Evolutionary conservation across 805 yeast genomes (phyloP), one percentile per base, ranked within the genome.

Genomic region (Pichia californica): DNA sequence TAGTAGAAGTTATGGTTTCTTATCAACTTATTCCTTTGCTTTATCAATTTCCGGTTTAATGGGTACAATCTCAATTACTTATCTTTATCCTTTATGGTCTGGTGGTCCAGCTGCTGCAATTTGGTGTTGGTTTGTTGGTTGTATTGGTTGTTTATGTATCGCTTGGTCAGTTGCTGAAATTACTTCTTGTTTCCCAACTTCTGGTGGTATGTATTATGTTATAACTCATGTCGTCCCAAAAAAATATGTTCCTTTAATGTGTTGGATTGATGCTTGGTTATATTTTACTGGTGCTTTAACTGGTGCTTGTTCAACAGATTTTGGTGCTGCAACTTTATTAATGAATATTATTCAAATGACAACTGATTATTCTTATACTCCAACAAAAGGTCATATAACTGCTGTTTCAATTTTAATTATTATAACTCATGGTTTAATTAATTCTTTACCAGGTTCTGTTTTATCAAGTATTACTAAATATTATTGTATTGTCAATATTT

Each of bases 101-200:
- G 79, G 81, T 13, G 86, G 85, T 4, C 77, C 83, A 8, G 79
- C 79, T n/a, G 72, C 79, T 2, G 70, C 70, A 16, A 74, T 76
- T 9, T 79, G 83, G 83, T 74, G 80, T 42, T 79, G 83, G 83
- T 61, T 74, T 45, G 66, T 72, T 33, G 74, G 79, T 36, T 73
- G 77, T 11, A 41, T 68, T 30, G 79, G 81, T 39, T 74, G 81
- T 47, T 59, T 77, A 50, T 64, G 70, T 48, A 74, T 75, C 38
- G 83, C 83, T 7, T 57, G 67, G 54, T 66, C 73, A 16, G 73
- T 74, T 61, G 68, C 76, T 19, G 69, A 71, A 41, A 64, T 73
- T 45, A 74, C 76, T 3, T 69, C 76, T 1, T 60, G 74, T 40
- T 70, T 71, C 62, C 79, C 79, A 40, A 73, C 79, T 20, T 64